These are phyloP conservation scores for Fusarium pininemorale DNA, from an alignment of 2,329 filamentous ascomycete species.

Conservation along the genomic window DNA sequence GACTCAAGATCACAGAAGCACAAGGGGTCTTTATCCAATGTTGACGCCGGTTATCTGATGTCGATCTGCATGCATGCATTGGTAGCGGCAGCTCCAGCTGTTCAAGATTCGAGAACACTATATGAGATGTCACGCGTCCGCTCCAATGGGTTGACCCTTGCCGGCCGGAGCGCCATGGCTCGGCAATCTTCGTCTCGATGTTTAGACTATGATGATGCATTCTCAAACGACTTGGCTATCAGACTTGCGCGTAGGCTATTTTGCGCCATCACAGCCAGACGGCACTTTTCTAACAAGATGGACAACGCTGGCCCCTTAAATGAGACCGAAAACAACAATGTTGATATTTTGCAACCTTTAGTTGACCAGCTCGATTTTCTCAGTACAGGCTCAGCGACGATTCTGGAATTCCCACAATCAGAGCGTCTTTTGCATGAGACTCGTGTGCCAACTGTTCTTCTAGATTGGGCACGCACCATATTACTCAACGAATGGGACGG, in stretches of 20 bases:
- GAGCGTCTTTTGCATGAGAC: conserved; percentile 67
- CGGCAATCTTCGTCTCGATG: conserved; percentile 60
- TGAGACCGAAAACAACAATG: conserved; percentile 41
- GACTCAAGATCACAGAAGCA: conserved; percentile 48
- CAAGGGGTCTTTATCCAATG: conserved; percentile 53
- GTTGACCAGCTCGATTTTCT: conserved; percentile 64
- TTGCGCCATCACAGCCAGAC: conserved; percentile 63
- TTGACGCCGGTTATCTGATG: conserved; percentile 62
- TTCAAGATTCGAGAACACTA: conserved; percentile 58
- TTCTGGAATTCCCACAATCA: conserved; percentile 58
- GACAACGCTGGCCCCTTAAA: conserved; percentile 49
- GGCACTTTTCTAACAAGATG: conserved; percentile 59
- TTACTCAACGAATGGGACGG: conserved; percentile 86
- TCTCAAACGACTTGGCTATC: conserved; percentile 68
- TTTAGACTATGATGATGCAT: conserved; percentile 70
- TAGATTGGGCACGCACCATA: conserved; percentile 79
- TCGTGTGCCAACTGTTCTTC: conserved; percentile 62
- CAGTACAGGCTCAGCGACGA: conserved; percentile 54
- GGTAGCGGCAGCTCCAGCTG: conserved; percentile 64
- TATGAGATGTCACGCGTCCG: conserved; percentile 70
- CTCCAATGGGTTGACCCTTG: conserved; percentile 61
- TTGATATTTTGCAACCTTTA: conserved; percentile 59
- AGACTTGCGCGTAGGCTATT: conserved; percentile 68
- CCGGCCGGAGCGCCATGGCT: conserved; percentile 56
- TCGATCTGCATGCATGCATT: conserved; percentile 71